Percentiles rank a stretch among this genome's conserved stretches.
Conservation (phyloP, 345 rosid genomes). For the Barbarea vulgaris region DNA sequence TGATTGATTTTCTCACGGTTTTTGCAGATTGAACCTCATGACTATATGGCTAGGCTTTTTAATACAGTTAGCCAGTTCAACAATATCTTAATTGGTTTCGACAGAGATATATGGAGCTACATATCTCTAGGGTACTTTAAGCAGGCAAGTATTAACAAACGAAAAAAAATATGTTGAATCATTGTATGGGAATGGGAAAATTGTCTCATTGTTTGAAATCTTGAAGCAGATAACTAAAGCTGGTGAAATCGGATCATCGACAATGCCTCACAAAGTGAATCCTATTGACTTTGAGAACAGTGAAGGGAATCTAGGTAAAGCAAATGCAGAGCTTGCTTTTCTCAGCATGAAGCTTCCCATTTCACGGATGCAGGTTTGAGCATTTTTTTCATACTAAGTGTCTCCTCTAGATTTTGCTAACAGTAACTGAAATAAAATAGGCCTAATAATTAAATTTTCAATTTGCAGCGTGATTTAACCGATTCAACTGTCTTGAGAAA, state of each 20-base stretch:
- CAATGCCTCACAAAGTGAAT: constrained; percentile 98
- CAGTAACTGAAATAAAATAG: not conserved
- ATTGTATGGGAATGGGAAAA: not conserved
- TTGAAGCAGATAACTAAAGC: constrained; percentile 77
- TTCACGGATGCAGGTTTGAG: constrained; percentile 89
- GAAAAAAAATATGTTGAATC: not conserved
- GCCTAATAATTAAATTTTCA: not conserved
- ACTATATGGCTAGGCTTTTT: constrained; percentile 80
- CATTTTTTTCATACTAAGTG: not conserved
- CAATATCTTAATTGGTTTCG: constrained; percentile 68
- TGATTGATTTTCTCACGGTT: constrained; percentile 6
- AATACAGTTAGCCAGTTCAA: constrained; percentile 59
- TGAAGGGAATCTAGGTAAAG: constrained; percentile 94
- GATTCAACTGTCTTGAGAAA: constrained; percentile 96
- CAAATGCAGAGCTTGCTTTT: constrained; percentile 70
- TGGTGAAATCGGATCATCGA: constrained; percentile 93
- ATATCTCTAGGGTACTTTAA: constrained; percentile 84
- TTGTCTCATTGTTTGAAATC: constrained; percentile 13
- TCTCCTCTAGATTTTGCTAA: not conserved
- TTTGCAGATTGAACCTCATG: constrained; percentile 83
- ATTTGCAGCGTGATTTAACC: constrained; percentile 84
- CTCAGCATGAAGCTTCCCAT: constrained; percentile 82
- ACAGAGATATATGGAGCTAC: constrained; percentile 92
- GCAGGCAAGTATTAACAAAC: constrained; percentile 55
- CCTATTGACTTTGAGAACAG: constrained; percentile 97